Conservation (phyloP, 768 basidiomycete genomes). For the Hygrophoropsis aurantiaca region DNA sequence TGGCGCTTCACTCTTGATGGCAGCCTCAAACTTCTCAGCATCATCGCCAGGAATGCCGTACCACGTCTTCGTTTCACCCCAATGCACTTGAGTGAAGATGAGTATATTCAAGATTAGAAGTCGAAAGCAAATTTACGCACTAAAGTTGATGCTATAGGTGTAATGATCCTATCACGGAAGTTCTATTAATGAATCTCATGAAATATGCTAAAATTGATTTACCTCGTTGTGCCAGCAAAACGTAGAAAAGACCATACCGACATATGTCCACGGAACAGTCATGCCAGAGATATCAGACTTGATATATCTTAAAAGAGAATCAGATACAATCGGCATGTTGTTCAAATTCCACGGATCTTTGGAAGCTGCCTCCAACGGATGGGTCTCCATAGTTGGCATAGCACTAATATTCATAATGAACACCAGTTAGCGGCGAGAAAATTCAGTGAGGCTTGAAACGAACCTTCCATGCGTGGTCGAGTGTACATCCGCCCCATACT, state of each 20-base stretch:
- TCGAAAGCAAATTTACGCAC: slow-evolving; percentile 45
- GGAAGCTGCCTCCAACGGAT: slow-evolving; percentile 84
- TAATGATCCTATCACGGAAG: slow-evolving; percentile 77
- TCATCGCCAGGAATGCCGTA: slow-evolving; percentile 97
- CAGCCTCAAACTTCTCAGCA: slow-evolving; percentile 94
- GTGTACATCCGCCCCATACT: slow-evolving; percentile 99
- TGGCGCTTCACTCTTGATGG: slow-evolving; percentile 92
- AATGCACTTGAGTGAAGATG: slow-evolving; percentile 70
- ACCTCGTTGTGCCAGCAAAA: slow-evolving; percentile 99
- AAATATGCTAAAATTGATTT: slow-evolving; percentile 21
- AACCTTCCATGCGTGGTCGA: slow-evolving; percentile 97
- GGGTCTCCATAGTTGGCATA: slow-evolving; percentile 93
- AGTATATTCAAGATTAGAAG: slow-evolving; percentile 22
- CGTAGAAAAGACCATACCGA: slow-evolving; percentile 98
- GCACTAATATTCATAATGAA: slow-evolving; percentile 53
- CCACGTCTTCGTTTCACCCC: slow-evolving; percentile 99
- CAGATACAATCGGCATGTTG: slow-evolving; percentile 90
- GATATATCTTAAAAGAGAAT: slow-evolving; percentile 94
- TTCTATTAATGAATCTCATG: slow-evolving; percentile 15
- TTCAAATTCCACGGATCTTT: slow-evolving; percentile 97
- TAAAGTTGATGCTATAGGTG: slow-evolving; percentile 93
- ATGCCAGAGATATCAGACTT: slow-evolving; percentile 99
- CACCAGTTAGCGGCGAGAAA: neutral
- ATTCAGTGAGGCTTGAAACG: too few relatives aligned
- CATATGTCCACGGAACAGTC: slow-evolving; percentile 99